Conservation (phyloP, 495 filamentous ascomycete genomes). For the Tricharina praecox region DNA sequence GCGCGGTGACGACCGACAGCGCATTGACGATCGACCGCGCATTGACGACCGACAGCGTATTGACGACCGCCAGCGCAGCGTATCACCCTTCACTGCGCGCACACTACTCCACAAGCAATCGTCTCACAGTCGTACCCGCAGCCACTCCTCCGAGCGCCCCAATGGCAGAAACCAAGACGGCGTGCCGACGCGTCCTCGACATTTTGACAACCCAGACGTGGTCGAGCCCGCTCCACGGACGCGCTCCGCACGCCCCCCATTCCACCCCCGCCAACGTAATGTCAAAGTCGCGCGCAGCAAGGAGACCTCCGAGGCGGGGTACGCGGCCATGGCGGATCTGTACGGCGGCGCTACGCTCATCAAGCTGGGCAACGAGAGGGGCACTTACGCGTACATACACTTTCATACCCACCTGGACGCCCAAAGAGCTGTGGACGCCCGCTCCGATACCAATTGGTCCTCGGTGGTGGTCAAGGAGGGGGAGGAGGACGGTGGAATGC, state of each 20-base stretch:
- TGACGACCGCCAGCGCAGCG: too few relatives aligned
- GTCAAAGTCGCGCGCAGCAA: not conserved
- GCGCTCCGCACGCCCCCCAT: not conserved
- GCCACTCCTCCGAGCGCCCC: too few relatives aligned
- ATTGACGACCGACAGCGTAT: too few relatives aligned
- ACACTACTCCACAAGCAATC: too few relatives aligned
- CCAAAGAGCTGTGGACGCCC: not conserved
- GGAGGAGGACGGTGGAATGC: too few relatives aligned
- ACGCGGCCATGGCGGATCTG: not conserved
- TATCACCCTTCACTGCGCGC: too few relatives aligned
- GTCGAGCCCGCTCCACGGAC: not conserved
- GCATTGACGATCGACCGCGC: too few relatives aligned
- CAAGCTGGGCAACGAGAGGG: not conserved
- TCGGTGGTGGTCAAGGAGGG: not conserved
- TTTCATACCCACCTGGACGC: not conserved
- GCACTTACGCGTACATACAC: not conserved
- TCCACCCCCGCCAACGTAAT: not conserved
- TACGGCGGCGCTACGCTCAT: not conserved
- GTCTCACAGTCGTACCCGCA: too few relatives aligned
- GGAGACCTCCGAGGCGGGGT: not conserved
- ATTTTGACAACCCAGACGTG: not conserved
- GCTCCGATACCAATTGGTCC: not conserved
- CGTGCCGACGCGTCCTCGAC: too few relatives aligned
- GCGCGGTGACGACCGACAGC: too few relatives aligned
- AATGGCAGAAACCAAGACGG: too few relatives aligned